These are phyloP conservation scores for Termitomyces sp. DNA, from an alignment of 768 basidiomycete genomes.

Conservation along the genomic window DNA sequence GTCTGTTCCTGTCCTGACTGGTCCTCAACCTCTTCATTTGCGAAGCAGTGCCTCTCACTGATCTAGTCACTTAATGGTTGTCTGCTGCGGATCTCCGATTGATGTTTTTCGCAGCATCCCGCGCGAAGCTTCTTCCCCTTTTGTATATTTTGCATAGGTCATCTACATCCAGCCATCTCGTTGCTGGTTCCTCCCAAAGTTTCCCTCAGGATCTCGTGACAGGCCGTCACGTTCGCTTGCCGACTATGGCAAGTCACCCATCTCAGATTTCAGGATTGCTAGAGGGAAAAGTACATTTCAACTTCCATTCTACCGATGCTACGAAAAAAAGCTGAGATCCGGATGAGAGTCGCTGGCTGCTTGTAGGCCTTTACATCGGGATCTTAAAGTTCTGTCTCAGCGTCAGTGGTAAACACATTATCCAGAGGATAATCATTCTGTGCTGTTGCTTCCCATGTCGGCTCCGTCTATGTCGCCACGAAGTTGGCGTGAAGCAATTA, in stretches of 20 bases:
- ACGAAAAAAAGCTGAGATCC: not conserved
- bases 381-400: conserved; percentile 32
- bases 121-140: conserved; percentile 24
- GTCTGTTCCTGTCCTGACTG: conserved; percentile 19
- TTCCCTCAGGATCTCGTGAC: conserved; percentile 5
- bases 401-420: conserved; percentile 5
- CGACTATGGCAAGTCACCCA: conserved; percentile 30
- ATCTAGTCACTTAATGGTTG: conserved; percentile 23
- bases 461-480: conserved; percentile 21
- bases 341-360: conserved; percentile 41
- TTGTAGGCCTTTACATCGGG: conserved; percentile 33
- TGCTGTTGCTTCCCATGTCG: not conserved
- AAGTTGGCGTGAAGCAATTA: conserved; percentile 7
- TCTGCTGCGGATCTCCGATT: conserved; percentile 15
- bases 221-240: conserved; percentile 25
- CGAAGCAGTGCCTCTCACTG: conserved; percentile 10
- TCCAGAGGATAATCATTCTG: not conserved
- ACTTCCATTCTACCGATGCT: conserved; percentile 16
- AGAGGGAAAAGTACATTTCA: conserved; percentile 24
- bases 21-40: conserved; percentile 23
- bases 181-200: too few species aligned
- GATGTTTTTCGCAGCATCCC: conserved; percentile 22
- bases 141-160: conserved; percentile 19
- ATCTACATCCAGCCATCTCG: conserved; percentile 19
- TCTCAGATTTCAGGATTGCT: conserved; percentile 21